Percentiles rank a stretch among this genome's conserved stretches.
These are phyloP conservation scores for Neonectria ditissima DNA, from an alignment of 2,329 filamentous ascomycete genomes.

Conservation along the genomic window DNA sequence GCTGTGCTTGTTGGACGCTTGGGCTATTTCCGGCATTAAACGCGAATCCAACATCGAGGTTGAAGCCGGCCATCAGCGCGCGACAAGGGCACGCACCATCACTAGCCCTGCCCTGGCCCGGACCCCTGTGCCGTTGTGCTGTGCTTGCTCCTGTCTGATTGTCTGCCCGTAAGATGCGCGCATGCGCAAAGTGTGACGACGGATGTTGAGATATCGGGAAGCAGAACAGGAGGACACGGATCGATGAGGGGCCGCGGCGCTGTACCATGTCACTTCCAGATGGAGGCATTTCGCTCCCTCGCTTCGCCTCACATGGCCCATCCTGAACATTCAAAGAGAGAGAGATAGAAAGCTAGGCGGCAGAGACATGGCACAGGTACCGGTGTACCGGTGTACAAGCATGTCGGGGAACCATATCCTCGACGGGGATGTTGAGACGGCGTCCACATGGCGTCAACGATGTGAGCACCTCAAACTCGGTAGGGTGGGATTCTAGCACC, in stretches of 20 bases:
- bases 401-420: conserved; percentile 15
- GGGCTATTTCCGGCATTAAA: conserved; percentile 21
- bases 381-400: background rate
- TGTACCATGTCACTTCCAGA: conserved; percentile 2
- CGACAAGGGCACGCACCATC: conserved; percentile 15
- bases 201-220: conserved; percentile 7
- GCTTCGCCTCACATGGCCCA: conserved; percentile 13
- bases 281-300: conserved; percentile 19
- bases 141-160: conserved; percentile 4
- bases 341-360: background rate
- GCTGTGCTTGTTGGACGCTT: conserved; percentile 19
- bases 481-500: conserved; percentile 36
- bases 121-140: conserved; percentile 15
- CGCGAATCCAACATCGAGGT: conserved; percentile 13
- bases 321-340: conserved; percentile 10
- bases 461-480: conserved; percentile 36
- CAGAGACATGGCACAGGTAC: background rate
- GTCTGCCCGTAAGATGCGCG: background rate
- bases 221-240: conserved; percentile 14
- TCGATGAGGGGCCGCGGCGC: conserved; percentile 4
- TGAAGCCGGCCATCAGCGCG: conserved; percentile 10
- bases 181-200: conserved; percentile 8
- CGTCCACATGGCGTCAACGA: conserved; percentile 37
- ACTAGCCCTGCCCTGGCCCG: conserved; percentile 10
- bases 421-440: conserved; percentile 26